Conservation (phyloP, 2,329 filamentous ascomycete species). For the Fusarium praegraminearum region DNA sequence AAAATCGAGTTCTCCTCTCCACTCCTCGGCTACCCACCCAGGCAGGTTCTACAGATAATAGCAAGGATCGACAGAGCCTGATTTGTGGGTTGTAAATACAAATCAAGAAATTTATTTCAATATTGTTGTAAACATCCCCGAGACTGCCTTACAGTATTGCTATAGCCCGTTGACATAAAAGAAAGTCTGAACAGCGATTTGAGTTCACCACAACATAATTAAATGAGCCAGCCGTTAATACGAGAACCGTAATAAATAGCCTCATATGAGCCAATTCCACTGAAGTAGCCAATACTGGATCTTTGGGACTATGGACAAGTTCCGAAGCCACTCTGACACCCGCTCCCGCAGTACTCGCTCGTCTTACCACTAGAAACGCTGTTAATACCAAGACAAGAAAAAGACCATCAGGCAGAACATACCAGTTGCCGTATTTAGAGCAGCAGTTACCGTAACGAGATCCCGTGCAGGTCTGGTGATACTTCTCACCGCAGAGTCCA, state of each 20-base stretch:
- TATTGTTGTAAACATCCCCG: neutral
- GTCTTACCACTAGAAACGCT: conserved; percentile 16
- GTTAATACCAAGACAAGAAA: neutral
- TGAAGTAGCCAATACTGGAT: neutral
- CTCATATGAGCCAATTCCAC: neutral
- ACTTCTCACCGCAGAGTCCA: conserved; percentile 35
- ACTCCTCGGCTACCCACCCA: neutral
- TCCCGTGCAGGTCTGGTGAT: conserved; percentile 37
- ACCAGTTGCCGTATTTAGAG: conserved; percentile 25
- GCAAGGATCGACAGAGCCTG: neutral
- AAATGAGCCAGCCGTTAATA: neutral
- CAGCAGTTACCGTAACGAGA: conserved; percentile 36
- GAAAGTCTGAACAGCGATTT: neutral
- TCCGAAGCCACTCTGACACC: conserved; percentile 21
- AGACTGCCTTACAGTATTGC: neutral
- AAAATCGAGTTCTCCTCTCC: conserved; percentile 16
- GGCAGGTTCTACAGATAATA: neutral
- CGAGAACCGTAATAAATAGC: neutral
- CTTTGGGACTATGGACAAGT: conserved; percentile 1
- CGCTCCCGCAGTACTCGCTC: conserved; percentile 19
- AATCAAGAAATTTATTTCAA: too few relatives aligned
- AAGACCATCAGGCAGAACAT: neutral
- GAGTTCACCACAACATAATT: neutral
- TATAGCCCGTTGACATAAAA: neutral
- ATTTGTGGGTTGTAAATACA: neutral